Evolutionary conservation across 2,329 filamentous ascomycete genomes (phyloP).

Genomic region (Lecanosticta acicola): DNA sequence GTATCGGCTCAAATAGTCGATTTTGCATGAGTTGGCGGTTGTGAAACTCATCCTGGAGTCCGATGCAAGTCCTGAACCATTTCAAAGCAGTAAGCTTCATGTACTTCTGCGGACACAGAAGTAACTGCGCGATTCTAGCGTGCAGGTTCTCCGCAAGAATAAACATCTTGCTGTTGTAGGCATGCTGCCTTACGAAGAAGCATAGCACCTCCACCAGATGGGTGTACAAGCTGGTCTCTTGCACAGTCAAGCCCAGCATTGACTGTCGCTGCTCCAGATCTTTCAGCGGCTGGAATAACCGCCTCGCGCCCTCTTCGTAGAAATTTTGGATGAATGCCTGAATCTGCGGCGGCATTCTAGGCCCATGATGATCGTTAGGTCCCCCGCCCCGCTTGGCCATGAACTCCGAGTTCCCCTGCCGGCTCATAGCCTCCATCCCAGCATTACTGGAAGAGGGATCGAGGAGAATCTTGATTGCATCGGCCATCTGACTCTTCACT

Average conservation of each 20-base stretch:
- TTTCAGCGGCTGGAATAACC: slow-evolving; percentile 80
- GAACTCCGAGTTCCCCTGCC: slow-evolving; percentile 60
- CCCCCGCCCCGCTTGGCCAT: slow-evolving; percentile 51
- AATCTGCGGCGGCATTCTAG: slow-evolving; percentile 55
- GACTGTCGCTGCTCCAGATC: slow-evolving; percentile 61
- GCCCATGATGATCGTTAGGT: slow-evolving; percentile 15
- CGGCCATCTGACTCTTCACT: slow-evolving; percentile 90
- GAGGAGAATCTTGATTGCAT: slow-evolving; percentile 88
- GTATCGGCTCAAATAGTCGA: slow-evolving; percentile 73
- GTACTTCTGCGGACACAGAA: slow-evolving; percentile 82
- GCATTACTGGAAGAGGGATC: slow-evolving; percentile 61
- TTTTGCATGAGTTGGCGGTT: slow-evolving; percentile 77
- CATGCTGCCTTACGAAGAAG: slow-evolving; percentile 88
- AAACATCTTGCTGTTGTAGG: slow-evolving; percentile 80
- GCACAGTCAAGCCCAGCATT: slow-evolving; percentile 60
- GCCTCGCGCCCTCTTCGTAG: slow-evolving; percentile 79
- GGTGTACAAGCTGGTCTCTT: slow-evolving; percentile 83
- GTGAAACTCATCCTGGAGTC: slow-evolving; percentile 86
- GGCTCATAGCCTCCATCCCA: slow-evolving; percentile 55
- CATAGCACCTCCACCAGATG: slow-evolving; percentile 90
- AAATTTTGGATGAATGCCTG: slow-evolving; percentile 82
- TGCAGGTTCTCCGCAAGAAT: slow-evolving; percentile 74
- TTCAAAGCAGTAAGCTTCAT: slow-evolving; percentile 86
- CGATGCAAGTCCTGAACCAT: slow-evolving; percentile 83
- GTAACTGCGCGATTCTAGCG: slow-evolving; percentile 72